Percentiles rank a stretch among this genome's conserved stretches.
These are phyloP conservation scores for Fusarium bactridioides DNA, from an alignment of 2,329 filamentous ascomycete species.

Conservation along the genomic window DNA sequence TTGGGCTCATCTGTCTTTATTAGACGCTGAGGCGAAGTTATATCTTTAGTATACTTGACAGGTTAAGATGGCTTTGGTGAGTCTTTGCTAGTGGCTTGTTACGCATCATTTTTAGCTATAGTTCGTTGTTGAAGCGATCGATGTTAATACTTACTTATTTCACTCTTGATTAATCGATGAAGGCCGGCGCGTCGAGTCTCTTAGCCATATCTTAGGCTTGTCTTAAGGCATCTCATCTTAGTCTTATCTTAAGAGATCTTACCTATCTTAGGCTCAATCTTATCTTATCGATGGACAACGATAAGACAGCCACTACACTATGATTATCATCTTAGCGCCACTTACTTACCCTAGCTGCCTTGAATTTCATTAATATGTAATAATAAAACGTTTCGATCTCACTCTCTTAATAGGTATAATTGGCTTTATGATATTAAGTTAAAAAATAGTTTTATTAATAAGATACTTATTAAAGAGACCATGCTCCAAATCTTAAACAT, in stretches of 20 bases:
- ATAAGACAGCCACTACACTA: not conserved
- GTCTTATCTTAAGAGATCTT: too few relatives aligned
- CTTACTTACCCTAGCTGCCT: not conserved
- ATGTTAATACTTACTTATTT: not conserved
- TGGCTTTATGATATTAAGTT: fast-evolving
- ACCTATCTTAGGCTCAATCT: not conserved
- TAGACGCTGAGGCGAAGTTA: not conserved
- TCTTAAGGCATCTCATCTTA: too few relatives aligned
- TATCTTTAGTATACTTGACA: not conserved
- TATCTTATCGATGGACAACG: fast-evolving
- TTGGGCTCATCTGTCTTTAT: not conserved
- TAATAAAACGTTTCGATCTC: fast-evolving
- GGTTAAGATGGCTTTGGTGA: not conserved
- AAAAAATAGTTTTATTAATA: not conserved
- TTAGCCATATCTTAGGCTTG: not conserved
- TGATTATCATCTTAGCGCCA: not conserved
- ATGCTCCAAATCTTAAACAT: fast-evolving
- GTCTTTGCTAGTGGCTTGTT: not conserved
- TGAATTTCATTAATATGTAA: fast-evolving
- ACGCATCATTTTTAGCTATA: fast-evolving
- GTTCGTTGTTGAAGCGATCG: not conserved
- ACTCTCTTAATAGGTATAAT: fast-evolving
- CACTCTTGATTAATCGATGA: fast-evolving
- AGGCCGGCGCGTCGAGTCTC: not conserved
- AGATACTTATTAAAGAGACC: fast-evolving